Base-by-base conservation (phyloP, 2,329 filamentous ascomycete genomes). In the Zymoseptoria crescenta region DNA sequence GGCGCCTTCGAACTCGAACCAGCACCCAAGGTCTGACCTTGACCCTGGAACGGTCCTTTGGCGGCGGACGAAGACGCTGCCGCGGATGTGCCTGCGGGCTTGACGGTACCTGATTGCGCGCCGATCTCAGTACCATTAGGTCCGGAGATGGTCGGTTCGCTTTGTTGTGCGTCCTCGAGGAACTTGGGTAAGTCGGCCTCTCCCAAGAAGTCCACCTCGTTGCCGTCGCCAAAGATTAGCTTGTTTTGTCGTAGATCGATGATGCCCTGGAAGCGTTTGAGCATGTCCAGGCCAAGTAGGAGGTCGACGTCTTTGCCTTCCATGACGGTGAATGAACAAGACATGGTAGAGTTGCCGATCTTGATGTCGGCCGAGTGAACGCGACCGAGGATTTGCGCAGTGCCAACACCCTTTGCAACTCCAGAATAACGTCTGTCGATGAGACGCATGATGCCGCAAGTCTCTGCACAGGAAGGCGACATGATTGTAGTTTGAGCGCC, bases 281-380 rank as follows among this genome's bases (percentile, higher is more conserved):
- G 81, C 90, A 99, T 99, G 74, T 99, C 94, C 49, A 99, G 79
- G 3, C 94, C 94, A 10, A 99, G 83, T 1, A 99, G 82, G 19
- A 99, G 80, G 72, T 97, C 94, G 24, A 99, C 94, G 56, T 91
- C 86, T 75, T 97, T 99, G 64, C 94, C 94, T 77, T 99, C 94
- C 94, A 99, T 99, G 70, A 99, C 94, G 2, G 94, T 99, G 74
- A 99, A 99, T 60, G 91, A 94, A 77, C 92, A 97, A 2, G 93
- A 87, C 67, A 99, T 80, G 72, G 91, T 91, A 62, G 93, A 83
- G 49, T 83, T 85, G 56, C 93, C 94, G 66, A 99, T 94, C 74
- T 90, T 93, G 74, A 99, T 95, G 74, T 93, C 91, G 8, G 94
- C 94, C 21, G 90, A 91, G 74, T 99, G 94, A 3, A 99, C 94